These are phyloP conservation scores for Alternaria tenuissima DNA, from an alignment of 2,329 filamentous ascomycete genomes.

Conservation along the genomic window DNA sequence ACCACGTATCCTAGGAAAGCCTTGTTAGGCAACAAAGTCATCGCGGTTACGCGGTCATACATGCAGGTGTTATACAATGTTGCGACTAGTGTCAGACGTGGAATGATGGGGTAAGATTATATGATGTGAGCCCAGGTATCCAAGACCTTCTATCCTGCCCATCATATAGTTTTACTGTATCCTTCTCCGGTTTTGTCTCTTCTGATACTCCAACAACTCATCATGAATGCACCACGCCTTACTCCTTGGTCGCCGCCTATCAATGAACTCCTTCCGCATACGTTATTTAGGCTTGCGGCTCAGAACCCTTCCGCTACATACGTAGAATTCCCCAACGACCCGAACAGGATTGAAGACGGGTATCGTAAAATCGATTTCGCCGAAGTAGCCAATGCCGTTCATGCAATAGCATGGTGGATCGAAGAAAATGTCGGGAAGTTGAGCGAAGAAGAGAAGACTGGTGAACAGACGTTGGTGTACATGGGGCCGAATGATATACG, in stretches of 20 bases:
- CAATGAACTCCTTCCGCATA: constrained; percentile 17
- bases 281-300: constrained; percentile 15
- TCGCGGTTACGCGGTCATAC: not conserved
- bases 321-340: constrained; percentile 14
- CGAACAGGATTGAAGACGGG: constrained; percentile 21
- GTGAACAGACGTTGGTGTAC: constrained; percentile 39
- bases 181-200: not conserved
- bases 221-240: constrained; percentile 5
- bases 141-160: not conserved
- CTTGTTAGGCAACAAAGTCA: not conserved
- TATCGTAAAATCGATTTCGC: constrained; percentile 41
- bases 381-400: constrained; percentile 37
- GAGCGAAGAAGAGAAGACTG: constrained; percentile 12
- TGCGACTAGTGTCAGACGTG: not conserved
- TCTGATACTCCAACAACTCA: not conserved
- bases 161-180: not conserved
- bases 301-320: constrained; percentile 6
- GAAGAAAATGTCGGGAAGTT: constrained; percentile 37
- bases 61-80: not conserved
- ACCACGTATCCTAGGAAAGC: not conserved
- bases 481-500: constrained; percentile 49
- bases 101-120: not conserved
- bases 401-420: constrained; percentile 38
- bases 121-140: not conserved
- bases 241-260: constrained; percentile 8